phyloP scores from a whole-genome alignment of 2,329 filamentous ascomycete species.

The Calonectria montana region DNA sequence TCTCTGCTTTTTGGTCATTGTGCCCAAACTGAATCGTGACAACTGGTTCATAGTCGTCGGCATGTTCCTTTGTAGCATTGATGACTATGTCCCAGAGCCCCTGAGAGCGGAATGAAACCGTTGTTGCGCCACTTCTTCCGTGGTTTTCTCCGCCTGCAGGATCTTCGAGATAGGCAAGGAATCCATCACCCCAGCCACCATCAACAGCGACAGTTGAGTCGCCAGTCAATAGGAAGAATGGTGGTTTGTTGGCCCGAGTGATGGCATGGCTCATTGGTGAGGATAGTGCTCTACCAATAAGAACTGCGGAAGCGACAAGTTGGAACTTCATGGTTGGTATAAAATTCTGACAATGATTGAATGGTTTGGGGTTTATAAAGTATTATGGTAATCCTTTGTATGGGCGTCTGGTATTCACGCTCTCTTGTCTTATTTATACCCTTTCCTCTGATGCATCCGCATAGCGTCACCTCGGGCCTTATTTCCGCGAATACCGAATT shows the following conservation, averaged over 20 bases:
- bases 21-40: slow-evolving; percentile 66
- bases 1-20: slow-evolving; percentile 67
- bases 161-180: slow-evolving; percentile 60
- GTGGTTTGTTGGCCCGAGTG: slow-evolving; percentile 35
- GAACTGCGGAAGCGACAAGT: neutral
- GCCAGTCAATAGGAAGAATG: slow-evolving; percentile 61
- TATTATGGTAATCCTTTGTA: neutral
- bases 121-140: slow-evolving; percentile 68
- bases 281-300: neutral
- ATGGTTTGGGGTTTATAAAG: neutral
- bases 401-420: neutral
- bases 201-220: slow-evolving; percentile 61
- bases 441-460: neutral
- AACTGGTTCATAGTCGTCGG: slow-evolving; percentile 45
- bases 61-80: slow-evolving; percentile 52
- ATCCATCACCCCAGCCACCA: slow-evolving; percentile 70
- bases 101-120: slow-evolving; percentile 62
- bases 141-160: slow-evolving; percentile 66
- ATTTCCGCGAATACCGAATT: slow-evolving; percentile 9
- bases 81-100: slow-evolving; percentile 66
- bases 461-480: neutral
- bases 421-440: neutral
- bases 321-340: neutral
- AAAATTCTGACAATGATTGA: no score
- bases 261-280: neutral